Percentiles rank a stretch among this genome's conserved stretches.
Conservation (phyloP, 805 yeast species). For the Clavispora carvajalis region DNA sequence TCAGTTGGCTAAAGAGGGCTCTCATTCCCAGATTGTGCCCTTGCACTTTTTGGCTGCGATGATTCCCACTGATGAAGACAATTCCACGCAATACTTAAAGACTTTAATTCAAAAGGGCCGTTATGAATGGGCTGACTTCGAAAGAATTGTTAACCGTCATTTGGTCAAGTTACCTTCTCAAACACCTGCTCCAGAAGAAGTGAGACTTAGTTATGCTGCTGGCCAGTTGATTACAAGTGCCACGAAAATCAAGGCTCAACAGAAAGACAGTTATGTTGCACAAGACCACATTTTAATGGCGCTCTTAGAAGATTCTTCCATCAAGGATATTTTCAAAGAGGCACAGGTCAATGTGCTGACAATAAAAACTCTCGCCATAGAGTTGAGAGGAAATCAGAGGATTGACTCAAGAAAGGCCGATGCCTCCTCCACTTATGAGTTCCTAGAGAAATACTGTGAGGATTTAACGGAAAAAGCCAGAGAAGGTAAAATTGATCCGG, state of each 20-base stretch:
- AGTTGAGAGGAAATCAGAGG: constrained; percentile 82
- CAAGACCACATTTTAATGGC: constrained; percentile 92
- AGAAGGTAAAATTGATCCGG: constrained; percentile 94
- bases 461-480: constrained; percentile 93
- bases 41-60: constrained; percentile 88
- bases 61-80: constrained; percentile 55
- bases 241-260: constrained; percentile 71
- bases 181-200: constrained; percentile 80
- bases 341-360: constrained; percentile 62
- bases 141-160: constrained; percentile 72
- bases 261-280: constrained; percentile 86
- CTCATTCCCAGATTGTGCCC: constrained; percentile 82
- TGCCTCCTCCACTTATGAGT: constrained; percentile 78
- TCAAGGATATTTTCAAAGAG: constrained; percentile 70
- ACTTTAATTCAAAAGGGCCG: constrained; percentile 81
- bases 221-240: constrained; percentile 74
- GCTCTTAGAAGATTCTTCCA: constrained; percentile 68
- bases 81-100: constrained; percentile 56
- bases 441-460: constrained; percentile 81
- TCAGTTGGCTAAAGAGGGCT: constrained; percentile 76
- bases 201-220: constrained; percentile 69
- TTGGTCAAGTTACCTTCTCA: constrained; percentile 85
- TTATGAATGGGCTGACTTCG: constrained; percentile 78
- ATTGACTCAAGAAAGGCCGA: constrained; percentile 95
- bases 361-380: constrained; percentile 70